These are phyloP conservation scores for Fistulina hepatica DNA, from an alignment of 1,284 basidiomycete species.

Conservation along the genomic window DNA sequence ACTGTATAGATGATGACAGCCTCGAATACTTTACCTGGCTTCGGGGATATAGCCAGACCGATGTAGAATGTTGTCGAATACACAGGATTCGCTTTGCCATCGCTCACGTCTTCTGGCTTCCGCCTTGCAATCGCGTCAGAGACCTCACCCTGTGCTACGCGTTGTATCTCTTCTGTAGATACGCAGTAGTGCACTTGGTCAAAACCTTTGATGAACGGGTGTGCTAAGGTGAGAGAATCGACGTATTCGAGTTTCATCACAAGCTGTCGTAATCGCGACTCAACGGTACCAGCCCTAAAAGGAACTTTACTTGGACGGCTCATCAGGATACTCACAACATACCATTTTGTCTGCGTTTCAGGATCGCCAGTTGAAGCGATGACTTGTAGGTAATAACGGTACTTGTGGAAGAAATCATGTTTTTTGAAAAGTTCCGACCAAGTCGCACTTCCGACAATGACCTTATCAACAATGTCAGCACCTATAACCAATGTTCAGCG, in stretches of 20 bases:
- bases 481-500: slow-evolving; percentile 32
- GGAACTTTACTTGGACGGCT: slow-evolving; percentile 6
- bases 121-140: slow-evolving; percentile 26
- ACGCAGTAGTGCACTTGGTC: slow-evolving; percentile 79
- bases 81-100: slow-evolving; percentile 68
- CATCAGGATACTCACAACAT: slow-evolving; percentile 17
- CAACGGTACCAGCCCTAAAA: slow-evolving; percentile 83
- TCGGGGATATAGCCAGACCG: slow-evolving; percentile 86
- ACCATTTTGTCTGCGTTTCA: slow-evolving; percentile 96
- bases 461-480: slow-evolving; percentile 85
- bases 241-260: slow-evolving; percentile 97
- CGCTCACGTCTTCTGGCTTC: slow-evolving; percentile 69
- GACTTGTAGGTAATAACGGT: slow-evolving; percentile 95
- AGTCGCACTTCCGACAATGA: slow-evolving; percentile 70
- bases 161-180: slow-evolving; percentile 76
- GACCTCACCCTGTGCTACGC: slow-evolving; percentile 78
- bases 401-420: slow-evolving; percentile 96
- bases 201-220: slow-evolving; percentile 94
- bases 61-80: slow-evolving; percentile 95
- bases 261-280: slow-evolving; percentile 89
- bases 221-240: slow-evolving; percentile 82
- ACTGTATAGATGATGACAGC: too few species aligned
- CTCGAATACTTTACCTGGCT: slow-evolving; percentile 79
- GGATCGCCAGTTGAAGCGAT: slow-evolving; percentile 79
- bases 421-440: slow-evolving; percentile 91